Evolutionary conservation across 2,329 filamentous ascomycete species (phyloP), one percentile per base, ranked within the genome.

Genomic region (Falciphora oryzae): DNA sequence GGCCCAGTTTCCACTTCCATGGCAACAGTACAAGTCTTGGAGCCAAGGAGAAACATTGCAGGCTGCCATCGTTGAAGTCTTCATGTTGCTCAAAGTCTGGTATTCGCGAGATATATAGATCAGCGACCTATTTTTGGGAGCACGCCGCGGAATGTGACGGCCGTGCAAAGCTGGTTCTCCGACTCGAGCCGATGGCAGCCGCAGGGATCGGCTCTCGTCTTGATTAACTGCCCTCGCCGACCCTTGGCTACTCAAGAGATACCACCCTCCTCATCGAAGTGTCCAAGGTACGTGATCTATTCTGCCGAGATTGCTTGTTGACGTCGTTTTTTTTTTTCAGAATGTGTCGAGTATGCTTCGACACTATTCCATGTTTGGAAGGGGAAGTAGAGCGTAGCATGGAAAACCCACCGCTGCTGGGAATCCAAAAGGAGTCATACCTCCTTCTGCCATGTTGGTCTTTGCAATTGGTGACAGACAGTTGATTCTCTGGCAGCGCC

Each of bases 151-250:
- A 58, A 31, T 58, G 29, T 22, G 57, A 58, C 14, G 27, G 18
- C 57, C 25, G 57, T 27, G 29, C 25, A 58, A 31, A 29, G n/a
- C 44, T n/a, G 44, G 22, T 10, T 53, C 44, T 25, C 57, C 25
- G 3, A 29, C 57, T 58, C 13, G 29, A 60, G 58, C 58, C 58
- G 58, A 35, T 60, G 22, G 28, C 58, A 60, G 31, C 58, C 58
- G 58, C 27, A 29, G 29, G 10, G 44, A 53, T 53, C 44, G n/a
- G n/a, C 18, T 53, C 18, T 53, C 10, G 18, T 53, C 6, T 53
- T 53, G 18, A 25, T 53, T 53, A 53, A 53, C 44, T 25, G 6
- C 44, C 16, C 18, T 53, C 18, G 18, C 18, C 3, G 44, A 4
- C 44, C 18, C 44, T 53, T 53, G 44, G 44, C 38, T n/a, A 18